A percentile compares a stretch with the other conserved stretches of the same genome.
phyloP scores from a whole-genome alignment of 129 eudicot species.

The Helianthus annuus region DNA sequence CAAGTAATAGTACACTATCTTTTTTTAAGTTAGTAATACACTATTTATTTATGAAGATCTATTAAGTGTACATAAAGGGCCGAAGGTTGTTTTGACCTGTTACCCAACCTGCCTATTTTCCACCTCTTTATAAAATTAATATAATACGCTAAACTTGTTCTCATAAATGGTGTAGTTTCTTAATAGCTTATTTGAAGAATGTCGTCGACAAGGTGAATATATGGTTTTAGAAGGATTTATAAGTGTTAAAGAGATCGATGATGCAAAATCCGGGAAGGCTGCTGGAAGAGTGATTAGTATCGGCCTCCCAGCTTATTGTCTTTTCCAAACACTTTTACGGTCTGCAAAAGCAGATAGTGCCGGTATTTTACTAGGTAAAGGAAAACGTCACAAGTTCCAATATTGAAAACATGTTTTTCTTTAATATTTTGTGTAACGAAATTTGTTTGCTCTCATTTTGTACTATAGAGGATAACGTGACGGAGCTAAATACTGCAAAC shows the following conservation, averaged over 20 bases:
- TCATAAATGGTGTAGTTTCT: constrained; percentile 45
- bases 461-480: constrained; percentile 58
- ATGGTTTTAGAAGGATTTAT: constrained; percentile 70
- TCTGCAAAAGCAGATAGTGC: constrained; percentile 68
- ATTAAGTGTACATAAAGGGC: neutral
- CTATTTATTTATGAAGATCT: neutral
- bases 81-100: neutral
- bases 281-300: constrained; percentile 53
- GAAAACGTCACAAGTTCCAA: neutral
- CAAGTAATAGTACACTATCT: neutral
- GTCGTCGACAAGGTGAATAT: constrained; percentile 59
- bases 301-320: constrained; percentile 84
- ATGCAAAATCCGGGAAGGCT: constrained; percentile 67
- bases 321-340: constrained; percentile 63
- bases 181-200: constrained; percentile 63
- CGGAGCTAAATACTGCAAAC: constrained; percentile 72
- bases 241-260: constrained; percentile 76
- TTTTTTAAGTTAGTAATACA: neutral
- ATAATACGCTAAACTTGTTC: constrained; percentile 15
- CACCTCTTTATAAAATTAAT: neutral
- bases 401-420: neutral
- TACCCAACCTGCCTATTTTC: constrained; percentile 1
- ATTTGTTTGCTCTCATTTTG: constrained; percentile 3
- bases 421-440: neutral
- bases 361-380: constrained; percentile 72